phyloP scores from a whole-genome alignment of 306 rosid species.

The Pterocarpus santalinus region DNA sequence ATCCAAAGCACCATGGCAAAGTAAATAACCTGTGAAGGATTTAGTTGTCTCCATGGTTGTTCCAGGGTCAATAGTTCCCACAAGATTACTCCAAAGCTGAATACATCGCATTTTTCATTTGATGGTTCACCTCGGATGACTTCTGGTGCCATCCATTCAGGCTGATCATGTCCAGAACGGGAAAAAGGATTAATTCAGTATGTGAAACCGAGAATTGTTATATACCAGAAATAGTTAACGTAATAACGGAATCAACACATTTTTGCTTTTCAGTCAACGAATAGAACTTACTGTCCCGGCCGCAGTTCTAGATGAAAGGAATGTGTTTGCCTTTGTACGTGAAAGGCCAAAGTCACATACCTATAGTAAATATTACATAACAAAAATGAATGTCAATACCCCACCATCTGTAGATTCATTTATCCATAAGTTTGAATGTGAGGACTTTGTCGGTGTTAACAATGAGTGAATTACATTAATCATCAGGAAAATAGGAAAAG shows the following conservation, averaged over 20 bases:
- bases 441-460: background rate
- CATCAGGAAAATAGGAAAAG: too few relatives aligned
- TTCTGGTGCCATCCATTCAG: conserved; percentile 99
- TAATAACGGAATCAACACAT: background rate
- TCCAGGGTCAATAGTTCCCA: conserved; percentile 93
- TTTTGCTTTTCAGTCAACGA: conserved; percentile 13
- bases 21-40: conserved; percentile 80
- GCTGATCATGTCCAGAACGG: conserved; percentile 47
- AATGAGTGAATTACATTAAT: background rate
- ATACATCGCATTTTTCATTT: conserved; percentile 90
- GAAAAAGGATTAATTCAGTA: conserved; percentile 27
- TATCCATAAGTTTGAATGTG: conserved; percentile 1
- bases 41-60: conserved; percentile 86
- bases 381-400: conserved; percentile 27
- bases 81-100: conserved; percentile 94
- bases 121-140: conserved; percentile 89
- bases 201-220: conserved; percentile 37
- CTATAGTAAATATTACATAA: conserved; percentile 52
- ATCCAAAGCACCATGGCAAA: conserved; percentile 12
- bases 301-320: conserved; percentile 91
- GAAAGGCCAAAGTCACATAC: conserved; percentile 97
- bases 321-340: conserved; percentile 88
- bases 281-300: conserved; percentile 91
- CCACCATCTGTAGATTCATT: conserved; percentile 13
- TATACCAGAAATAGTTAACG: background rate